Evolutionary conservation across 345 rosid species (phyloP).

Genomic region (Sonneratia caseolaris): DNA sequence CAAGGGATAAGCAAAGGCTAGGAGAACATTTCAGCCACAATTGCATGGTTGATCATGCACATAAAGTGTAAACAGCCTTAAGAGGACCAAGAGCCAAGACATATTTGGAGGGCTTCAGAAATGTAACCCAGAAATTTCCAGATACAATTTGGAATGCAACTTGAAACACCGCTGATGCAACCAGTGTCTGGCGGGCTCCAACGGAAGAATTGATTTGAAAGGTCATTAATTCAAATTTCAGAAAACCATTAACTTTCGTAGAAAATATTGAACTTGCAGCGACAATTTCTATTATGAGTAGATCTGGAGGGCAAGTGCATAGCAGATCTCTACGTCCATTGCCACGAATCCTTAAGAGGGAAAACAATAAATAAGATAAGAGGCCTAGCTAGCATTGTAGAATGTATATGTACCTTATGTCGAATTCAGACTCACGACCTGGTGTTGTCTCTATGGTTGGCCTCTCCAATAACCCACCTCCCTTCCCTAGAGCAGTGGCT

Average conservation of each 20-base stretch:
- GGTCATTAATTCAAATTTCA: not conserved
- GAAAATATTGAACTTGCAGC: too few species aligned
- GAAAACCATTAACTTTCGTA: not conserved
- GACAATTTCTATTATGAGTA: not conserved
- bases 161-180: not conserved
- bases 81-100: not conserved
- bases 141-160: not conserved
- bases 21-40: too few species aligned
- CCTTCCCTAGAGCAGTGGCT: conserved; percentile 19
- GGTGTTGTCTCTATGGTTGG: conserved; percentile 22
- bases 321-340: too few species aligned
- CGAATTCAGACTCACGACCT: conserved; percentile 22
- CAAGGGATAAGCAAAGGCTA: too few species aligned
- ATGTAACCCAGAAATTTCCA: not conserved
- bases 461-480: conserved; percentile 25
- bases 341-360: too few species aligned
- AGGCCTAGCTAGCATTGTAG: not conserved
- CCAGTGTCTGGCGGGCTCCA: not conserved
- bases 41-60: not conserved
- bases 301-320: not conserved
- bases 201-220: not conserved
- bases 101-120: not conserved
- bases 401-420: conserved; percentile 16
- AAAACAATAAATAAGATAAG: not conserved
- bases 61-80: not conserved